Conservation (phyloP, 2,329 filamentous ascomycete species). For the Xylaria sp. region DNA sequence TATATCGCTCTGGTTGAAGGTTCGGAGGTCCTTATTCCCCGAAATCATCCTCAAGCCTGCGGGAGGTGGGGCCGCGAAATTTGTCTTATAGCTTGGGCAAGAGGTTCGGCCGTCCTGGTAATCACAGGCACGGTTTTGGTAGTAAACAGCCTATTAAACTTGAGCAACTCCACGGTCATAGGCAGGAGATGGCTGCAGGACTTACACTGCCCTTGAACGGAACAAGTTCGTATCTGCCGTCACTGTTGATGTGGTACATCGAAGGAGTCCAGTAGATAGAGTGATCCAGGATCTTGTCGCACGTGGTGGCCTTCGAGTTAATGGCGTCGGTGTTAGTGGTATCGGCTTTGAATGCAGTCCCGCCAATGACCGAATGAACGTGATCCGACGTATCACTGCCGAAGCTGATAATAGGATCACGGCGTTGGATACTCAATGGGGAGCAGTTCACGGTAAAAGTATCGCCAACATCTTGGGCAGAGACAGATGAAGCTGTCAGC, state of each 20-base stretch:
- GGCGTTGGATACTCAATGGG: slow-evolving; percentile 26
- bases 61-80: slow-evolving; percentile 24
- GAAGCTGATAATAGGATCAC: slow-evolving; percentile 28
- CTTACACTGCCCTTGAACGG: slow-evolving; percentile 25
- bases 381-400: slow-evolving; percentile 28
- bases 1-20: slow-evolving; percentile 29
- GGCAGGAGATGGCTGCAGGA: not conserved
- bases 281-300: slow-evolving; percentile 30
- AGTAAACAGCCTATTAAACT: slow-evolving; percentile 29
- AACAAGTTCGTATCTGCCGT: slow-evolving; percentile 27
- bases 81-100: slow-evolving; percentile 26
- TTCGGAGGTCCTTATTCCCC: slow-evolving; percentile 33
- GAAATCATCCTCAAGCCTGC: slow-evolving; percentile 31
- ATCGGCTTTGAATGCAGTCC: slow-evolving; percentile 22
- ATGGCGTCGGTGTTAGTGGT: slow-evolving; percentile 26
- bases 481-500: slow-evolving; percentile 25
- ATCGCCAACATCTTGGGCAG: slow-evolving; percentile 29
- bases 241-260: slow-evolving; percentile 30
- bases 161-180: not conserved
- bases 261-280: slow-evolving; percentile 30
- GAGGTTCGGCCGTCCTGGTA: slow-evolving; percentile 24
- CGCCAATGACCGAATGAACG: slow-evolving; percentile 28
- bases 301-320: slow-evolving; percentile 28
- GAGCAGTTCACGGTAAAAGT: slow-evolving; percentile 33
- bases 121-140: slow-evolving; percentile 34